Conservation (phyloP, 768 basidiomycete species). For the Rhizopogon roseolus region DNA sequence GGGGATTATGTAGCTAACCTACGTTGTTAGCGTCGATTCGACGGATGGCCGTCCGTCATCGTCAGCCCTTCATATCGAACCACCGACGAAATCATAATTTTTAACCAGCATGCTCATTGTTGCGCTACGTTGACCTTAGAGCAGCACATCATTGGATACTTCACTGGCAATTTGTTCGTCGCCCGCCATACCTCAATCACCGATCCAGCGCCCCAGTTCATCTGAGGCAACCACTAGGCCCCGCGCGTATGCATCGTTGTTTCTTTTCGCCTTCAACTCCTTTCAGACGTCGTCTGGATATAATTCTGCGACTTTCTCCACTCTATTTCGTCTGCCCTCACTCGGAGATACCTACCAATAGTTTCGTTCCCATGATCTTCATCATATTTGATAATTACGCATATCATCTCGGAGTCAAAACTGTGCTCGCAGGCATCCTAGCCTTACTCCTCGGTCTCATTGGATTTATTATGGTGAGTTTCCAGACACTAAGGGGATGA, state of each 20-base stretch:
- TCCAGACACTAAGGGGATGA: background rate
- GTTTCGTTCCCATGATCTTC: slow-evolving; percentile 1
- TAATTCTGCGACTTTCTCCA: background rate
- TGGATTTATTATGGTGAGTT: slow-evolving; percentile 20
- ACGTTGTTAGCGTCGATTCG: background rate
- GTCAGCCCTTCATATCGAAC: background rate
- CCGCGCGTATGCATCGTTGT: slow-evolving; percentile 1
- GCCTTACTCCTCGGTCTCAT: slow-evolving; percentile 18
- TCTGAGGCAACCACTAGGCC: background rate
- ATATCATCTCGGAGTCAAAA: slow-evolving; percentile 2
- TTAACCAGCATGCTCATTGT: background rate
- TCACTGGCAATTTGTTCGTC: background rate
- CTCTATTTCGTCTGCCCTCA: background rate
- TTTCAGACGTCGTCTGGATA: background rate
- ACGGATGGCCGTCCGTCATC: too few species aligned
- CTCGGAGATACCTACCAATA: background rate
- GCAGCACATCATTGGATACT: background rate
- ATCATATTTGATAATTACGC: slow-evolving; percentile 2
- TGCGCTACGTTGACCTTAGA: background rate
- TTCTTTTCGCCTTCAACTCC: slow-evolving; percentile 1
- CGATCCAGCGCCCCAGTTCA: background rate
- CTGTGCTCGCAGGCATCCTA: slow-evolving; percentile 16
- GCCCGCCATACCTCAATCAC: background rate
- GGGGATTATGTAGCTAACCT: too few species aligned
- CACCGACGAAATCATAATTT: too few species aligned